A percentile compares a stretch with the other conserved stretches of the same genome.
These are phyloP conservation scores for Starmera caribaea DNA, from an alignment of 805 yeast species.

Conservation along the genomic window DNA sequence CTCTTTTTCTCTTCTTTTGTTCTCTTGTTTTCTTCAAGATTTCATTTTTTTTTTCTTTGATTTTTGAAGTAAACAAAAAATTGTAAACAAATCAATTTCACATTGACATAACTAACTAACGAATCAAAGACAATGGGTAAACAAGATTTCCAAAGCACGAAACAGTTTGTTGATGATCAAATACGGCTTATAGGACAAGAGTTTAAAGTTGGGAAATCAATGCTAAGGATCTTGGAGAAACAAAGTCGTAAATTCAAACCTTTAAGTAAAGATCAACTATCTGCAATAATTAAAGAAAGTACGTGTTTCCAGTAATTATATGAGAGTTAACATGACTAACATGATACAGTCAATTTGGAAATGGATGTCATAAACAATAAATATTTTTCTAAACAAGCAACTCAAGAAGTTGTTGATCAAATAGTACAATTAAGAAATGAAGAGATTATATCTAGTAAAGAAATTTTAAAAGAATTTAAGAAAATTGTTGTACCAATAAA, in stretches of 20 bases:
- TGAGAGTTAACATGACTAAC: background rate
- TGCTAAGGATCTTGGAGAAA: too few relatives aligned
- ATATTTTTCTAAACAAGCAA: slow-evolving; percentile 14
- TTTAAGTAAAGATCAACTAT: background rate
- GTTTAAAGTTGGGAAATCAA: too few relatives aligned
- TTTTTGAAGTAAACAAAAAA: too few relatives aligned
- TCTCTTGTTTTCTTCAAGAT: background rate
- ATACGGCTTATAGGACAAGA: too few relatives aligned
- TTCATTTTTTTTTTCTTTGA: background rate
- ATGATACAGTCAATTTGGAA: slow-evolving; percentile 7
- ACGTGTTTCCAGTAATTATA: too few relatives aligned
- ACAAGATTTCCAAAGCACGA: too few relatives aligned
- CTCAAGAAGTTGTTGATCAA: slow-evolving; percentile 13
- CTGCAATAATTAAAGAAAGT: background rate
- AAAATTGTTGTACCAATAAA: slow-evolving; percentile 8
- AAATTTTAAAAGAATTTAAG: slow-evolving; percentile 2
- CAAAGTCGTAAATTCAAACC: background rate
- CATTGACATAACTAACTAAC: background rate
- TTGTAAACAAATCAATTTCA: background rate
- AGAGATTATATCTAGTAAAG: slow-evolving; percentile 1
- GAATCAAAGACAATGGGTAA: too few relatives aligned
- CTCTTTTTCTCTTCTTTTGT: slow-evolving; percentile 1
- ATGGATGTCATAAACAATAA: slow-evolving; percentile 3
- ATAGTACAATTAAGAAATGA: slow-evolving; percentile 9
- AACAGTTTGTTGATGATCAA: too few relatives aligned